Percentiles rank a stretch among this genome's conserved stretches.
phyloP scores from a whole-genome alignment of 306 rosid species.

The Vigna angularis region DNA sequence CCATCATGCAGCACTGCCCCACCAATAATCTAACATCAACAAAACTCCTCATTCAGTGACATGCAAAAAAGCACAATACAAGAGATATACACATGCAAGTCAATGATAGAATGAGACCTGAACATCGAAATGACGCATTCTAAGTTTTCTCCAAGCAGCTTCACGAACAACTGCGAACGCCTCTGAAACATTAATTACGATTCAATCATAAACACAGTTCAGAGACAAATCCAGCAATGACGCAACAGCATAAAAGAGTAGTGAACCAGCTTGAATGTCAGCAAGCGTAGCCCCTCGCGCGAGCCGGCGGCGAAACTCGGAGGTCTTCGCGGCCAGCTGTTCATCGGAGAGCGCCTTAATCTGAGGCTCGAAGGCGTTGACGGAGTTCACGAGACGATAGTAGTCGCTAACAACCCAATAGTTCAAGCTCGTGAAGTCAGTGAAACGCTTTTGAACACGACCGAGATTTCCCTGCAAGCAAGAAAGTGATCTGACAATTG shows the following conservation, averaged over 20 bases:
- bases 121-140: conserved; percentile 99
- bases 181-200: conserved; percentile 59
- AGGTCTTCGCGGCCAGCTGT: conserved; percentile 77
- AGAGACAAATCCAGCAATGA: background rate
- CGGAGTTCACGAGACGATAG: conserved; percentile 77
- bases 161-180: conserved; percentile 98
- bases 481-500: conserved; percentile 5
- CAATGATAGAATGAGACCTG: conserved; percentile 58
- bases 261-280: conserved; percentile 86
- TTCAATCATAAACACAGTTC: conserved; percentile 13
- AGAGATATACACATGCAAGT: conserved; percentile 21
- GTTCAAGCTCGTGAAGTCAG: conserved; percentile 73
- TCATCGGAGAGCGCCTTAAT: conserved; percentile 71
- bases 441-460: conserved; percentile 58
- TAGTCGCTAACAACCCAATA: conserved; percentile 88
- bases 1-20: conserved; percentile 99
- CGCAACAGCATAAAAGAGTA: background rate
- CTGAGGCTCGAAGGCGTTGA: conserved; percentile 71
- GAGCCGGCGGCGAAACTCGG: conserved; percentile 75
- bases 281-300: conserved; percentile 77
- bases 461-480: conserved; percentile 68
- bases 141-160: conserved; percentile 90
- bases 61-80: background rate
- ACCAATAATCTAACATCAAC: conserved; percentile 75
- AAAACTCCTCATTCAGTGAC: conserved; percentile 33